Evolutionary conservation across 352 stramenopile genomes (phyloP).

Genomic region (Aphanomyces stellatus): DNA sequence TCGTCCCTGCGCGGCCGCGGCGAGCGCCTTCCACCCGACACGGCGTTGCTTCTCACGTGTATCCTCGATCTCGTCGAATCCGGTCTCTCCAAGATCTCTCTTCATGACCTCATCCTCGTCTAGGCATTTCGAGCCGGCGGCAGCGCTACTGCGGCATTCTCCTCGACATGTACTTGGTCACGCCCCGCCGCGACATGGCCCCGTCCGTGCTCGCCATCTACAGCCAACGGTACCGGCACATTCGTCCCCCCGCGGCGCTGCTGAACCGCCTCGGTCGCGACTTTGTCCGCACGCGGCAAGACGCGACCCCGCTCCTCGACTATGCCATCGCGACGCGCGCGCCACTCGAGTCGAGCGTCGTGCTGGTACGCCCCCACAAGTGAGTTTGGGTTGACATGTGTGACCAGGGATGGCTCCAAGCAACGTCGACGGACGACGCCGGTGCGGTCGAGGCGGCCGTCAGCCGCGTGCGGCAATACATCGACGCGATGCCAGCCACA

Average conservation of each 20-base stretch:
- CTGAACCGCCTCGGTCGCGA: background rate
- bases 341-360: background rate
- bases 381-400: no score
- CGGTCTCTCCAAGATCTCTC: no score
- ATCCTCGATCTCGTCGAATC: no score
- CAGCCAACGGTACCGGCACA: background rate
- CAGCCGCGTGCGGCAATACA: no score
- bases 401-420: no score
- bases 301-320: background rate
- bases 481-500: no score
- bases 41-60: background rate
- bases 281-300: background rate
- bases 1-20: no score
- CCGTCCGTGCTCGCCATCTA: background rate
- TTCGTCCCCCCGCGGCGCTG: background rate
- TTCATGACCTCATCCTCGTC: no score
- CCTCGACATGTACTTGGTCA: background rate
- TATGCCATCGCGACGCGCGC: background rate
- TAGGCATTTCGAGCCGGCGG: no score
- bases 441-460: no score
- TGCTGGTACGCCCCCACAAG: background rate
- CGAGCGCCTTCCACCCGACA: background rate
- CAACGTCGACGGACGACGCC: no score
- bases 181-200: background rate
- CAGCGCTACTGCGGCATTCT: no score